Conservation (phyloP, 352 stramenopile genomes). For the Saprolegnia parasitica region DNA sequence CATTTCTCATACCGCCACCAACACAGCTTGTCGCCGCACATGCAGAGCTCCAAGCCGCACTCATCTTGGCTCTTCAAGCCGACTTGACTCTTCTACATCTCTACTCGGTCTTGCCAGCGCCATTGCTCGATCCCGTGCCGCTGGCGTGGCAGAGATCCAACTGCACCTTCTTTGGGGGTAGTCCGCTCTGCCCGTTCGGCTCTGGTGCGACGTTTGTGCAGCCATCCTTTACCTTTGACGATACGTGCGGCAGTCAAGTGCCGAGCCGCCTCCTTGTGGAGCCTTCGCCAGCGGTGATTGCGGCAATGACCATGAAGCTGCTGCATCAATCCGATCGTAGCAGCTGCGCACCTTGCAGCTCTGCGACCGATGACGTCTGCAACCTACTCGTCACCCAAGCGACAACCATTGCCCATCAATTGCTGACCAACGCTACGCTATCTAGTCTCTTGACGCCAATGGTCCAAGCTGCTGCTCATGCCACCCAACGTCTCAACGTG, state of each 20-base stretch:
- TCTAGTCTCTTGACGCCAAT: not conserved
- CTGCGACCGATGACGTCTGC: not conserved
- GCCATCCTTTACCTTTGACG: constrained; percentile 7
- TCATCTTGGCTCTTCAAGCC: not conserved
- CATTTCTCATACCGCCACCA: not conserved
- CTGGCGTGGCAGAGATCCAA: not conserved
- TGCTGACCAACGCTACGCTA: not conserved
- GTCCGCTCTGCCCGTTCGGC: not conserved
- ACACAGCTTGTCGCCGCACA: not conserved
- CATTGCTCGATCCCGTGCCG: not conserved
- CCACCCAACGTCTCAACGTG: not conserved
- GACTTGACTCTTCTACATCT: not conserved
- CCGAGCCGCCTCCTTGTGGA: not conserved
- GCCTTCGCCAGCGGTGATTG: not conserved
- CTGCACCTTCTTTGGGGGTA: constrained; percentile 6
- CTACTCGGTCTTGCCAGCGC: not conserved
- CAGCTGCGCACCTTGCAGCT: not conserved
- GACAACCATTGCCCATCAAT: not conserved
- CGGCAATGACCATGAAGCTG: not conserved
- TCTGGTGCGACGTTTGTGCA: not conserved
- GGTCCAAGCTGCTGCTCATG: not conserved
- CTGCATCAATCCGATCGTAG: not conserved
- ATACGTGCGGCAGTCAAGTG: not conserved
- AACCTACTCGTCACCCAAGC: not conserved
- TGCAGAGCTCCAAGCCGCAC: too few species aligned